Evolutionary conservation across 495 filamentous ascomycete species (phyloP), one percentile per base, ranked within the genome.

Genomic region (Cercophora newfieldiana): DNA sequence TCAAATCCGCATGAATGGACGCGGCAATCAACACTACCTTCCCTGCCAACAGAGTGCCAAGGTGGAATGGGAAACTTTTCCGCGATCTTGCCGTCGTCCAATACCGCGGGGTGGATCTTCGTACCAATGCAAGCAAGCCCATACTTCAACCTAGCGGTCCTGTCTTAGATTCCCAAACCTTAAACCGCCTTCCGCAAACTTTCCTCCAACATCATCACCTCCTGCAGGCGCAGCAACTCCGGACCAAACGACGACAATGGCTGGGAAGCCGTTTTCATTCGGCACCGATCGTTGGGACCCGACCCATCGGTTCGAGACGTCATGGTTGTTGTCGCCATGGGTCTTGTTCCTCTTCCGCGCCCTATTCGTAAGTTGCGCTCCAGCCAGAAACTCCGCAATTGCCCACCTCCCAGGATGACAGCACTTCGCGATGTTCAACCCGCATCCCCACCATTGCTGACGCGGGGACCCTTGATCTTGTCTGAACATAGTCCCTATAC

Each of bases 321-420:
- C 91, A 4, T 93, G 90, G 89, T 72, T 92, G 12, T 74, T 96
- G 7, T 71, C 88, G n/a, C 90, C 92, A 0, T 76, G 81, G 59
- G 58, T 82, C 2, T 82, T 93, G 26, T 88, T 85, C 57, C 63
- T 66, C 44, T 68, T 87, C 26, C 88, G 92, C 47, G 83, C 82
- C 18, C 65, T 88, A 0, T 78, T 93, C 66, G 82, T 84, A 70
- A 63, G 81, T 79, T 59, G 14, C 3, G 5, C 33, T 30, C 1
- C 12, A 28, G 7, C 33, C 47, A 16, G 21, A 26, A 58, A 28
- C 28, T 1, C 33, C 8, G 18, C 16, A 47, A 24, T 28, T 29
- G 10, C n/a, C 18, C 7, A 28, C 33, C 16, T 50, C 49, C 30
- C 37, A 44, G 37, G 37, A 44, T 44, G 37, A 44, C 18, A 44